Percentiles rank a stretch among this genome's conserved stretches.
phyloP scores from a whole-genome alignment of 352 stramenopile species.

The Elongisporangium undulatum region DNA sequence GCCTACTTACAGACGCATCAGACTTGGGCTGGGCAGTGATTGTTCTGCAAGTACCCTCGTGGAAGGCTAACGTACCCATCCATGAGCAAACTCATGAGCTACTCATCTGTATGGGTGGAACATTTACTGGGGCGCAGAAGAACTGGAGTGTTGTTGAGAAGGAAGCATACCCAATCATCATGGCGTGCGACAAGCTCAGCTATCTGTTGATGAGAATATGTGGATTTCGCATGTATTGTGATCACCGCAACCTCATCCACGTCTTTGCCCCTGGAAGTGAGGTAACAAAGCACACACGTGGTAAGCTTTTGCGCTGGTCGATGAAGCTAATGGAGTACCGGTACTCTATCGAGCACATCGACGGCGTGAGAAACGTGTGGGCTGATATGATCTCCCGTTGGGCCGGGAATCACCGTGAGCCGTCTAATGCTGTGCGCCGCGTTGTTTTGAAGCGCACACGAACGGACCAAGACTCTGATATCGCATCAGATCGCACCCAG shows the following conservation, averaged over 20 bases:
- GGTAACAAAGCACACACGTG: constrained; percentile 7
- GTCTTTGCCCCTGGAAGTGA: constrained; percentile 10
- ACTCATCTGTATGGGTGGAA: constrained; percentile 6
- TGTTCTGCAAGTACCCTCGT: constrained; percentile 6
- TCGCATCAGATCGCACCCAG: too few species aligned
- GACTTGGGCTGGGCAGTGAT: constrained; percentile 8
- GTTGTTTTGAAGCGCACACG: too few species aligned
- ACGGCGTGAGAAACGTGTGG: too few species aligned
- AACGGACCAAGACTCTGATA: too few species aligned
- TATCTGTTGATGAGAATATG: constrained; percentile 9
- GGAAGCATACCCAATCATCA: constrained; percentile 10
- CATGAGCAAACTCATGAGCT: constrained; percentile 7
- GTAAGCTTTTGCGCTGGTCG: constrained; percentile 14
- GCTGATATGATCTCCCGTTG: too few species aligned
- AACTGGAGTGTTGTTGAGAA: constrained; percentile 17
- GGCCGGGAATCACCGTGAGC: too few species aligned
- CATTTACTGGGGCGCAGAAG: constrained; percentile 1
- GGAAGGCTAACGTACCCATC: constrained; percentile 1
- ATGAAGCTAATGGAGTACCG: constrained; percentile 4
- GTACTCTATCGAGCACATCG: constrained; percentile 17
- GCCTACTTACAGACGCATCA: constrained; percentile 5
- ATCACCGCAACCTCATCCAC: constrained; percentile 20
- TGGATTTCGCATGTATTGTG: constrained; percentile 11
- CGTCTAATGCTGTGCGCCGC: too few species aligned
- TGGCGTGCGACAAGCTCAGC: constrained; percentile 3